Evolutionary conservation across 768 basidiomycete species (phyloP), one percentile per base, ranked within the genome.

Genomic region (Suillus plorans): DNA sequence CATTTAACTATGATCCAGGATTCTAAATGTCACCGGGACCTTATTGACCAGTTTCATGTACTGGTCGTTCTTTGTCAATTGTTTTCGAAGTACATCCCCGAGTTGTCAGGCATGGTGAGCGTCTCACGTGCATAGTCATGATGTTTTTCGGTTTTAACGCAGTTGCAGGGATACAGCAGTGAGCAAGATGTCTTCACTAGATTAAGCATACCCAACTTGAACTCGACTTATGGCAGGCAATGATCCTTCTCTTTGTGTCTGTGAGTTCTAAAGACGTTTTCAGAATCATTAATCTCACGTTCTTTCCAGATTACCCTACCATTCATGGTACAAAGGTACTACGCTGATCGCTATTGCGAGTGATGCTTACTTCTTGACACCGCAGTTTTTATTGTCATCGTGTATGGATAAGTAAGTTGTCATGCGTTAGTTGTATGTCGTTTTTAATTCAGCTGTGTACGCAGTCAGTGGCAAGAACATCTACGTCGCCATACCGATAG

Each of bases 391-490:
- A 63, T 60, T 39, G 63, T 34, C 63, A 63, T 14, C 63, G 60
- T 25, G 63, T 63, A 28, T 63, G 63, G 63, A 63, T 63, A 63
- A 62, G 60, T 63, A 37, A 22, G 60, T 63, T 10, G 8, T 25
- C 13, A 34, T n/a, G 4, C 16, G 1, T 31, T 25, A n/a, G 6
- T 25, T 61, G 13, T 42, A 10, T 16, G 18, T 31, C 39, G 20
- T 16, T 8, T 13, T 4, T 61, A 22, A 62, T 31, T 28, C 18
- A 57, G 8, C 3, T 18, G 18, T 28, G 9, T 20, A 55, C 12
- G 22, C 5, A 63, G 62, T 63, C n/a, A 62, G 62, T 22, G 12
- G 16, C 25, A 61, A 13, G 41, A 63, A 63, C 14, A 14, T 57
- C 28, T 63, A 60, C 34, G 2, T 61, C 39, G 61, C 59, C 8